phyloP scores from a whole-genome alignment of 768 basidiomycete species.

The Mrakia hoshinonis region DNA sequence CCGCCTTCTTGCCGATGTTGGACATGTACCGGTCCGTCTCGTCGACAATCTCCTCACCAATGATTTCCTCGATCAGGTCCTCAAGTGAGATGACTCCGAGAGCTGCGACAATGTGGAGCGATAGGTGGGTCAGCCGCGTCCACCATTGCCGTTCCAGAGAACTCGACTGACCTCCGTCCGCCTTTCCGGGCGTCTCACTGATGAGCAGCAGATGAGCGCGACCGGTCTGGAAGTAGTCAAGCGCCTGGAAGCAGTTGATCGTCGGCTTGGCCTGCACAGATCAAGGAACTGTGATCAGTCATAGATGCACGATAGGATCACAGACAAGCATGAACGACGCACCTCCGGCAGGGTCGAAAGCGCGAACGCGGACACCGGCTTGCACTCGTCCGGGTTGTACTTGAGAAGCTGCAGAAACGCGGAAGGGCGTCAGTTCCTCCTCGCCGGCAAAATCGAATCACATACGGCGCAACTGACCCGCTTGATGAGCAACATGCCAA shows the following conservation, averaged over 20 bases:
- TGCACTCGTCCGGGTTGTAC: slow-evolving; percentile 72
- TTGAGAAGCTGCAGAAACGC: slow-evolving; percentile 55
- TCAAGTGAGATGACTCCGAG: slow-evolving; percentile 79
- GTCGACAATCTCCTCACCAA: slow-evolving; percentile 90
- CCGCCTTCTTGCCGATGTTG: slow-evolving; percentile 68
- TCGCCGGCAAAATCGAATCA: not conserved
- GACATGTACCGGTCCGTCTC: slow-evolving; percentile 87
- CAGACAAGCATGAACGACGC: not conserved
- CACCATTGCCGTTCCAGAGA: not conserved
- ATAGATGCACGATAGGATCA: no score
- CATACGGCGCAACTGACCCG: slow-evolving; percentile 47
- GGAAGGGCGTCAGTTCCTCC: not conserved
- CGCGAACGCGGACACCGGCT: slow-evolving; percentile 64
- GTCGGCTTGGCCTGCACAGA: slow-evolving; percentile 59
- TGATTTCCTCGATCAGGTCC: slow-evolving; percentile 62
- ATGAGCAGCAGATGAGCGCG: slow-evolving; percentile 84
- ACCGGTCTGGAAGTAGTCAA: slow-evolving; percentile 77
- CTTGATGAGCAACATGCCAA: slow-evolving; percentile 75
- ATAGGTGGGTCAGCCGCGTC: not conserved
- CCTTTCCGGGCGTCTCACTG: slow-evolving; percentile 67
- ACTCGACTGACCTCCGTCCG: slow-evolving; percentile 52
- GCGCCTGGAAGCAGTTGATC: slow-evolving; percentile 84
- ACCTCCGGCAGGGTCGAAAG: slow-evolving; percentile 76
- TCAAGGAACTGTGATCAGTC: no score
- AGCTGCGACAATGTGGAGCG: slow-evolving; percentile 32